Base-by-base conservation (phyloP, 768 basidiomycete species). In the Pleurotus ostreatus region DNA sequence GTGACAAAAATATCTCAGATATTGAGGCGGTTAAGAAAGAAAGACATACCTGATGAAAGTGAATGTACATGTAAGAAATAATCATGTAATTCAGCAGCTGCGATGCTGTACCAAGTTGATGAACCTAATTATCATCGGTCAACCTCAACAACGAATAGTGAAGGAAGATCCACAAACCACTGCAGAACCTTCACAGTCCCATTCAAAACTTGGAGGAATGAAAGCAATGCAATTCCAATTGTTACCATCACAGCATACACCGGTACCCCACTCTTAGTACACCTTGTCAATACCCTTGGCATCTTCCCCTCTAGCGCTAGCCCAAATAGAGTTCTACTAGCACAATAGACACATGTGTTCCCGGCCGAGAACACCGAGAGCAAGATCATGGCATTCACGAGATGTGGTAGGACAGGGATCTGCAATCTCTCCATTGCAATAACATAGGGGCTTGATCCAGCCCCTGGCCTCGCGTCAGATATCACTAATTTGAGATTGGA, bases 371-470 rank as follows among this genome's bases (percentile, higher is more conserved):
- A 89, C 1, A 86, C 80, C 26, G 81, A 73, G 1, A 87, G 80
- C 59, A 92, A 73, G 59, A 92, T 70, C 46, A 81, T 70, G 2
- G 82, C 89, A 66, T 92, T 94, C 57, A 92, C 78, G 65, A 93
- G 82, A 48, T 82, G 81, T 5, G 84, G 84, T 8, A 89, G 71
- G 4, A 79, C 76, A 55, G 79, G 82, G 61, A 93, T 88, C 5
- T 84, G 77, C 40, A 90, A 76, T 40, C 79, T 76, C 55, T 74
- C 72, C 78, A 94, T 90, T 13, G 90, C 91, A 58, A 94, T 87
- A 44, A 94, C 91, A 71, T 92, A 95, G 0, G 92, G 92, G 6
- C 88, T 89, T 23, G 86, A 73, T 2, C 84, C 83, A 37, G 78
- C 78, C 16, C 78, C 78, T 0, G 80, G 77, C 38, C 69, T 70